Evolutionary conservation across 768 basidiomycete genomes (phyloP).

Genomic region (Astraeus odoratus): DNA sequence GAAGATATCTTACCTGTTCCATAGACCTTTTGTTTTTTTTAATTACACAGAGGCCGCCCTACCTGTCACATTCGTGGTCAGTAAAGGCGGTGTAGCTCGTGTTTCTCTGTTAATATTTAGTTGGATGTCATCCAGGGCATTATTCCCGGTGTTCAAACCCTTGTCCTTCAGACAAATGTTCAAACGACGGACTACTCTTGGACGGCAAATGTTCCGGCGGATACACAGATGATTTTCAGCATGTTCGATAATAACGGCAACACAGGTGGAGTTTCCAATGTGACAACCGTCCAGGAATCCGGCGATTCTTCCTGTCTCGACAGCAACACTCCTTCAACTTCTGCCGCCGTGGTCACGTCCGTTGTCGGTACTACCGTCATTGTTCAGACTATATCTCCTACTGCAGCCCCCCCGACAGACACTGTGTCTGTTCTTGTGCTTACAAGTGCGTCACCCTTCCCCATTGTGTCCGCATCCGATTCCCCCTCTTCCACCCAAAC

Average conservation of each 20-base stretch:
- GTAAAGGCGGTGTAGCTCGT: slow-evolving; percentile 11
- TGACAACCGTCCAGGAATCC: slow-evolving; percentile 40
- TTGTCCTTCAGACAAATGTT: slow-evolving; percentile 38
- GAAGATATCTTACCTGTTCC: slow-evolving; percentile 1
- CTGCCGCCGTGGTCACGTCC: slow-evolving; percentile 17
- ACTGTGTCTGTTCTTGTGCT: no score
- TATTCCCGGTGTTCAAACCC: slow-evolving; percentile 53
- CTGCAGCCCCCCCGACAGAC: no score
- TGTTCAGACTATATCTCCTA: no score
- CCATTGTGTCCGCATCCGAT: slow-evolving; percentile 15
- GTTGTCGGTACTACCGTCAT: no score
- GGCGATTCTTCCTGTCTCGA: slow-evolving; percentile 47
- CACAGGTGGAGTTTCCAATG: slow-evolving; percentile 54
- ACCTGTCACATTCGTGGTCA: slow-evolving; percentile 50
- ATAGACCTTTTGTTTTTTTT: slow-evolving; percentile 42
- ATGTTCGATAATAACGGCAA: slow-evolving; percentile 45
- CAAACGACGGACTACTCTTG: slow-evolving; percentile 38
- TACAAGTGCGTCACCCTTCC: no score
- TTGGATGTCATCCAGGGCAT: slow-evolving; percentile 41
- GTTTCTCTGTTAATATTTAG: neutral
- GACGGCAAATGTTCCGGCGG: slow-evolving; percentile 49
- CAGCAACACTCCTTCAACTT: slow-evolving; percentile 47
- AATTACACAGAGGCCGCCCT: slow-evolving; percentile 39
- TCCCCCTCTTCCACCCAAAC: neutral
- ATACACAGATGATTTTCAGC: slow-evolving; percentile 51